phyloP scores from a whole-genome alignment of 495 filamentous ascomycete species.

The Penicillium ucsense region DNA sequence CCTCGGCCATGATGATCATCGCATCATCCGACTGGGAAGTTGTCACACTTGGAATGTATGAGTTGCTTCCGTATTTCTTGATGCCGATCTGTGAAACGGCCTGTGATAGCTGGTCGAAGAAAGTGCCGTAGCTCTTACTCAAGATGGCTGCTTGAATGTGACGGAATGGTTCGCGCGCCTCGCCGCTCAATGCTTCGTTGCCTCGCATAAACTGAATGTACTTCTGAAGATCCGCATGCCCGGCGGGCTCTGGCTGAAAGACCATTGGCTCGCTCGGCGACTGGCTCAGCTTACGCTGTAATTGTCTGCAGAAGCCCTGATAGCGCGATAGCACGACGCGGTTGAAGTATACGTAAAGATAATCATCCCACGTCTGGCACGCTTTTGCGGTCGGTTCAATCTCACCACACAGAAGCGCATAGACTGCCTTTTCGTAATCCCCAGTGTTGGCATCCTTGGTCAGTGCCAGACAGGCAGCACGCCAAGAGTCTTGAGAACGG shows the following conservation, averaged over 20 bases:
- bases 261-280: conserved; percentile 22
- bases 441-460: conserved; percentile 57
- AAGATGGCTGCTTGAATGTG: conserved; percentile 40
- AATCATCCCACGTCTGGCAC: conserved; percentile 78
- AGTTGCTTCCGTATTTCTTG: conserved; percentile 10
- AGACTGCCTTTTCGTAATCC: conserved; percentile 80
- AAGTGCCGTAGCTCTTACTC: conserved; percentile 28
- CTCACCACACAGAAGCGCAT: conserved; percentile 79
- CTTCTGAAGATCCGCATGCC: conserved; percentile 30
- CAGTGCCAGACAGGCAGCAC: conserved; percentile 69
- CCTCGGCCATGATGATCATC: conserved; percentile 28
- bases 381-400: conserved; percentile 63
- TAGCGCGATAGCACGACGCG: conserved; percentile 54
- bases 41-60: conserved; percentile 25
- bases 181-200: conserved; percentile 26
- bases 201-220: conserved; percentile 29
- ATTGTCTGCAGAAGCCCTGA: conserved; percentile 34
- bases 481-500: conserved; percentile 54
- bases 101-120: conserved; percentile 27
- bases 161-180: conserved; percentile 36
- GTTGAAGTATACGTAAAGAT: conserved; percentile 85
- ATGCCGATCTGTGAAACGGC: conserved; percentile 26
- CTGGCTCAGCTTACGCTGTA: conserved; percentile 32
- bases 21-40: conserved; percentile 23
- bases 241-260: conserved; percentile 30